Evolutionary conservation across 306 rosid genomes (phyloP), one percentile per base, ranked within the genome.

Genomic region (Macrotyloma uniflorum): DNA sequence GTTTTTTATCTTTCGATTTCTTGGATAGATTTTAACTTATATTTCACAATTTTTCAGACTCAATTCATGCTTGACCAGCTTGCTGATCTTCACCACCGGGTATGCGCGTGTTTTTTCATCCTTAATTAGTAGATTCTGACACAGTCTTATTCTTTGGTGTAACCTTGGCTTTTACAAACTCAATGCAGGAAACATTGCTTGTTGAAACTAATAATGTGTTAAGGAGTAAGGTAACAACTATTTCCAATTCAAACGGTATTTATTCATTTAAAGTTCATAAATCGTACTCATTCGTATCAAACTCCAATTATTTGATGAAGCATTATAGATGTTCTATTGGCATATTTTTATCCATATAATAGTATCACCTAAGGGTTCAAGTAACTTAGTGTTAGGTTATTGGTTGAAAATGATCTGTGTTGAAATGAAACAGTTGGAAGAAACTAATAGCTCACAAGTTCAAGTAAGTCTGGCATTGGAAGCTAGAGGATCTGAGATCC

Each of bases 51-150:
- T 10, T 49, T 70, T 32, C 92, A 91, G 97, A 91, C 95, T 76
- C 92, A 88, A 61, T 82, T 72, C 79, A 85, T 91, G 90, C 88
- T 91, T 58, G 90, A 88, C 46, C 97, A 93, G 82, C 95, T 93
- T 67, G 73, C 85, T 53, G 93, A 90, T 83, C 98, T 93, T 79
- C 96, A 93, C 70, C 85, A 77, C 75, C 87, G 84, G 90, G 98
- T 93, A 87, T 35, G 67, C 15, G 1, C 18, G 18, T 8, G 13
- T 42, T 76, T 58, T 35, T 66, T 61, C 10, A 12, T 70, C 35
- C 54, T 47, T 33, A 26, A 26, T 26, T 26, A 18, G 9, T 19
- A 18, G 20, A 35, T 36, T 51, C 61, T 65, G 15, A 45, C 36
- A 68, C 36, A 10, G 9, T 62, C 1, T 6, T 13, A 30, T 43